Conservation (phyloP, 2,329 filamentous ascomycete species). For the Talaromyces marneffei region DNA sequence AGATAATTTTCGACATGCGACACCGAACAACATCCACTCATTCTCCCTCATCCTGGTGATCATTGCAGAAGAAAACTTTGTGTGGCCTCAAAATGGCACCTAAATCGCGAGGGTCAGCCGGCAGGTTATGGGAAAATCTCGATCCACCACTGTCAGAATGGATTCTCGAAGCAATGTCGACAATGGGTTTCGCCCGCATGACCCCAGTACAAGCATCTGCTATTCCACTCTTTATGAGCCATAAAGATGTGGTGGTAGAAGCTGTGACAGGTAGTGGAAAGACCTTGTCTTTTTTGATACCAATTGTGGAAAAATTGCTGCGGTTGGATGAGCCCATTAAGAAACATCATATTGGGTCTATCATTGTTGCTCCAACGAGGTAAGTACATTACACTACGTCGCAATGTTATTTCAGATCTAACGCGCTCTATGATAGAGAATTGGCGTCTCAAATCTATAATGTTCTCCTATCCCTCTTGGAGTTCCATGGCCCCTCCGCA, state of each 20-base stretch:
- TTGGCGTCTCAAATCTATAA: constrained; percentile 84
- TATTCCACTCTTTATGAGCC: constrained; percentile 78
- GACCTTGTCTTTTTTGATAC: constrained; percentile 78
- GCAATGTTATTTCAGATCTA: background rate
- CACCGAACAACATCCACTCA: background rate
- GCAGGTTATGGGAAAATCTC: constrained; percentile 62
- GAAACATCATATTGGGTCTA: constrained; percentile 81
- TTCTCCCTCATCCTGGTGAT: background rate
- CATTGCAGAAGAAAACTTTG: background rate
- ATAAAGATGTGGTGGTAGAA: constrained; percentile 91
- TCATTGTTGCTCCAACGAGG: constrained; percentile 82
- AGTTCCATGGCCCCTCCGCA: constrained; percentile 76
- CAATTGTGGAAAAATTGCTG: constrained; percentile 74
- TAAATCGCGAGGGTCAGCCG: constrained; percentile 40
- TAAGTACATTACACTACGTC: constrained; percentile 20
- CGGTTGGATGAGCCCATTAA: constrained; percentile 76
- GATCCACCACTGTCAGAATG: constrained; percentile 70
- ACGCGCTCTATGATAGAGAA: constrained; percentile 53
- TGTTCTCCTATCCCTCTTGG: constrained; percentile 68
- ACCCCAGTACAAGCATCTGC: constrained; percentile 93
- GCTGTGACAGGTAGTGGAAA: constrained; percentile 90
- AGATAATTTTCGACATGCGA: constrained; percentile 10
- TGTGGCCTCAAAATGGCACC: constrained; percentile 24
- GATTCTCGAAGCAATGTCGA: constrained; percentile 74
- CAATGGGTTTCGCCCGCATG: constrained; percentile 81